Conservation (phyloP, 805 yeast species). For the Kuraishia capsulata region DNA sequence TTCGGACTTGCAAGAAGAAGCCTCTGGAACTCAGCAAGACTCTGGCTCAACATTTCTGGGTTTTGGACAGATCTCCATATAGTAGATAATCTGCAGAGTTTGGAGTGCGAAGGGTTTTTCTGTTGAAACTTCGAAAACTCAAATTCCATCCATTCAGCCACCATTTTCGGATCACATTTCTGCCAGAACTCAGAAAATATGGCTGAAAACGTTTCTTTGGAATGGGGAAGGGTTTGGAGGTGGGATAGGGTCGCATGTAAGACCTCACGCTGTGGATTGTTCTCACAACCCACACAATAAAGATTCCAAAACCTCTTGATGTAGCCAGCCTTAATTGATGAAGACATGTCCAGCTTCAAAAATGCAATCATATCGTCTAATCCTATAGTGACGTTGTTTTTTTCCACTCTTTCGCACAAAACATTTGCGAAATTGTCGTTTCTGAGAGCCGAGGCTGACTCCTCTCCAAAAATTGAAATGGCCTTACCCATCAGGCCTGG, state of each 20-base stretch:
- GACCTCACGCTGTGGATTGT: background rate
- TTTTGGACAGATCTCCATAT: background rate
- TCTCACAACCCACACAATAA: background rate
- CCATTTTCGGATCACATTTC: background rate
- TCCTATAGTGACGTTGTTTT: background rate
- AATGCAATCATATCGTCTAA: background rate
- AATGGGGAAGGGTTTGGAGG: background rate
- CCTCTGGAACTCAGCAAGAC: background rate
- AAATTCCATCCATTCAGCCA: background rate
- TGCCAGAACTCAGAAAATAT: background rate
- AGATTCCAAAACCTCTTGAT: background rate
- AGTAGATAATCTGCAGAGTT: background rate
- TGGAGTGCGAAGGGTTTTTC: background rate
- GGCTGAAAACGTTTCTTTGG: background rate
- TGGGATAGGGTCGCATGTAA: background rate
- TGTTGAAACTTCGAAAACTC: background rate
- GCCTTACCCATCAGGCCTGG: background rate
- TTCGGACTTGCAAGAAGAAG: background rate
- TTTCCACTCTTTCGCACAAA: background rate
- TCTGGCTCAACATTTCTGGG: background rate
- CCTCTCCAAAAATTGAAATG: background rate
- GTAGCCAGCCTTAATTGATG: background rate
- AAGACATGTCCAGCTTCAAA: background rate
- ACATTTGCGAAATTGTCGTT: background rate
- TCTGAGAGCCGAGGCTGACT: background rate